Conservation (phyloP, 1,284 basidiomycete species). For the Crucibulum cyathiforme region DNA sequence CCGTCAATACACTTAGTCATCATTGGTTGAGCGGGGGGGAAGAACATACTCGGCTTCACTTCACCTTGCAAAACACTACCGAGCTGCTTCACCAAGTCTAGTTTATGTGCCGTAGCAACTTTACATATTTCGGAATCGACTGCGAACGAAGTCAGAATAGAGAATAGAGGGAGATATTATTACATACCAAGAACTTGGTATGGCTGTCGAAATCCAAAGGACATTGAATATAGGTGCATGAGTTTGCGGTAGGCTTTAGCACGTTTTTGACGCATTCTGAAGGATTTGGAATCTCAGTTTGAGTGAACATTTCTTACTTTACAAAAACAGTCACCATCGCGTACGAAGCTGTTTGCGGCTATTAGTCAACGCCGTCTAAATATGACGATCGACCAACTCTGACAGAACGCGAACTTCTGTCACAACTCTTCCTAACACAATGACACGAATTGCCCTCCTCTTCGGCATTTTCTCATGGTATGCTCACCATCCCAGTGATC, state of each 20-base stretch:
- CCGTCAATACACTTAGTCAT: slow-evolving; percentile 35
- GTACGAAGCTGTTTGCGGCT: slow-evolving; percentile 21
- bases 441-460: slow-evolving; percentile 14
- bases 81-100: slow-evolving; percentile 80
- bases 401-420: background rate
- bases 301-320: too few species aligned
- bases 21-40: slow-evolving; percentile 3
- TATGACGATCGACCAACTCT: background rate
- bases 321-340: too few species aligned
- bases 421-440: slow-evolving; percentile 1
- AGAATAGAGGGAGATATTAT: background rate
- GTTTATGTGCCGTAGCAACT: slow-evolving; percentile 69
- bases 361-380: slow-evolving; percentile 16
- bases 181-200: slow-evolving; percentile 85
- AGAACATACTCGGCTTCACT: slow-evolving; percentile 84
- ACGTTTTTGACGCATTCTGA: slow-evolving; percentile 87
- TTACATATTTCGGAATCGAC: slow-evolving; percentile 89
- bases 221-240: slow-evolving; percentile 85
- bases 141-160: slow-evolving; percentile 34
- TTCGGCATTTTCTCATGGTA: slow-evolving; percentile 22
- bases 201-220: slow-evolving; percentile 89
- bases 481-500: background rate
- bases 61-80: slow-evolving; percentile 79
- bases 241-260: slow-evolving; percentile 92
- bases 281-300: background rate